Conservation (phyloP, 1,284 basidiomycete species). For the Neolentinus lepideus region DNA sequence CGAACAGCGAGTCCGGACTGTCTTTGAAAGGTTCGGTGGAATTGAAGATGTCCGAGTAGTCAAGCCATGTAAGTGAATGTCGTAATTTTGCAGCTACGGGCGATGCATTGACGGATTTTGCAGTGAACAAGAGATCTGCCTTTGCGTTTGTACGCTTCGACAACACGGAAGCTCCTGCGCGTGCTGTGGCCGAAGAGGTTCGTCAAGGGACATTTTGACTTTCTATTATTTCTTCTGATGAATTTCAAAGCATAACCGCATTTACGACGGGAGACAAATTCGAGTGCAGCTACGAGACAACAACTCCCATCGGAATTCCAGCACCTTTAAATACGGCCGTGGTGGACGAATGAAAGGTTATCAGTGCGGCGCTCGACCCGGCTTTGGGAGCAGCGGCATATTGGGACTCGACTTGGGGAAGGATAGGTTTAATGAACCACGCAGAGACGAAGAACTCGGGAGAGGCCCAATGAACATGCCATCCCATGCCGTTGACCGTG, state of each 20-base stretch:
- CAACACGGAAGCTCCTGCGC: slow-evolving; percentile 48
- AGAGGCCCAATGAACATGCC: neutral
- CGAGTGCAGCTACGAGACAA: slow-evolving; percentile 50
- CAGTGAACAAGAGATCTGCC: slow-evolving; percentile 53
- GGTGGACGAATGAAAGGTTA: slow-evolving; percentile 8
- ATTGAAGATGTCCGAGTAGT: slow-evolving; percentile 58
- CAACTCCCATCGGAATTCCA: slow-evolving; percentile 16
- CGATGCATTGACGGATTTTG: neutral
- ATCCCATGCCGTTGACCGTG: neutral
- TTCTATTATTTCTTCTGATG: neutral
- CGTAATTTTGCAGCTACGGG: slow-evolving; percentile 7
- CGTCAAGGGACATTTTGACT: slow-evolving; percentile 7
- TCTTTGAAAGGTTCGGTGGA: slow-evolving; percentile 58
- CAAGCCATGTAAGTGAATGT: slow-evolving; percentile 43
- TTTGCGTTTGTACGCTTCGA: slow-evolving; percentile 73
- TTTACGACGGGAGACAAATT: slow-evolving; percentile 59
- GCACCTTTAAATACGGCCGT: slow-evolving; percentile 15
- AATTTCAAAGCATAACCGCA: slow-evolving; percentile 50
- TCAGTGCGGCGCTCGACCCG: neutral
- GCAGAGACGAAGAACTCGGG: neutral
- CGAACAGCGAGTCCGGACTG: slow-evolving; percentile 45
- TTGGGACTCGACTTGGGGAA: neutral
- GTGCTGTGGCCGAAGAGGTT: slow-evolving; percentile 59
- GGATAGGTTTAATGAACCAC: neutral
- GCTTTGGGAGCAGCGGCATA: neutral